Conservation (phyloP, 495 filamentous ascomycete species). For the Apodospora peruviana region DNA sequence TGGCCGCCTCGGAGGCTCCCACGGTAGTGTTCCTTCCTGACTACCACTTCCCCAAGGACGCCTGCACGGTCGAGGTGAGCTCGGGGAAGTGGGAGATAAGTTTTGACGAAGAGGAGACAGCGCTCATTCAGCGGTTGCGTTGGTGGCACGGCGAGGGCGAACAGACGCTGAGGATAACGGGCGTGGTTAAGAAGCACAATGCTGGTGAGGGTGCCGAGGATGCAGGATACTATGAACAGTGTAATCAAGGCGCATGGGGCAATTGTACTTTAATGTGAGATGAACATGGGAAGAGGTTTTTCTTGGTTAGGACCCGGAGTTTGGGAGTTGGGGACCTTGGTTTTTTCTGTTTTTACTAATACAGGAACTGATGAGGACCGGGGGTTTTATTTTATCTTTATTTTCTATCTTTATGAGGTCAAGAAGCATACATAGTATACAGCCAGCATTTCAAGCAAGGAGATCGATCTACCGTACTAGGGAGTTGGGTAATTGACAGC, state of each 20-base stretch:
- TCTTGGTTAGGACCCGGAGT: too few relatives aligned
- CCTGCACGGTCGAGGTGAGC: conserved; percentile 64
- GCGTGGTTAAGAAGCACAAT: conserved; percentile 51
- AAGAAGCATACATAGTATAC: too few relatives aligned
- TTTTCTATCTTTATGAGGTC: too few relatives aligned
- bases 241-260: conserved; percentile 32
- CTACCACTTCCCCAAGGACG: conserved; percentile 81
- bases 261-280: conserved; percentile 40
- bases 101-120: conserved; percentile 58
- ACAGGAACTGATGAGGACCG: too few relatives aligned
- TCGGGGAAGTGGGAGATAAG: conserved; percentile 87
- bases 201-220: conserved; percentile 32
- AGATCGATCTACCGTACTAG: too few relatives aligned
- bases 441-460: too few relatives aligned
- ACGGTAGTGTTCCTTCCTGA: conserved; percentile 86
- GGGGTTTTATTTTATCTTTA: too few relatives aligned
- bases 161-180: conserved; percentile 73
- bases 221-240: conserved; percentile 43
- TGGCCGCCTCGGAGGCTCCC: conserved; percentile 53
- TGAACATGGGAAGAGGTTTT: too few relatives aligned
- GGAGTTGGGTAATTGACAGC: too few relatives aligned
- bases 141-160: conserved; percentile 91
- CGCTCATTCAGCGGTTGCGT: conserved; percentile 64
- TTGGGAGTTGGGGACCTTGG: too few relatives aligned
- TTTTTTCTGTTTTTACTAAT: too few relatives aligned